Base-by-base conservation (phyloP, 495 filamentous ascomycete species). In the Collariella sp. region DNA sequence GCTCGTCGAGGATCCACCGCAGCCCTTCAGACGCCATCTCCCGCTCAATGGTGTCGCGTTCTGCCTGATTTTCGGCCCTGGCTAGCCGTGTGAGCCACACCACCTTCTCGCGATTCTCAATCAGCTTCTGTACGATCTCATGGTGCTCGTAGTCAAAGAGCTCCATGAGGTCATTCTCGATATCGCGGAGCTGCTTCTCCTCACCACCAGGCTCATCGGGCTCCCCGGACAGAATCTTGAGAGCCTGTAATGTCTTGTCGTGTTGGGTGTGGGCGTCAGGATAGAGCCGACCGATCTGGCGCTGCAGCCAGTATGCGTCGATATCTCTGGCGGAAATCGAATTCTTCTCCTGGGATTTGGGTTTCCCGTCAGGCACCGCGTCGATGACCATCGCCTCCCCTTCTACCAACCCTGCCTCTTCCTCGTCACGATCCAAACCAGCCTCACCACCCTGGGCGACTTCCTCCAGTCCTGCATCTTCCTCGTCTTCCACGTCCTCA, bases 91-190 rank as follows among this genome's bases (percentile, higher is more conserved):
- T 97, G 12, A 94, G 85, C 93, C 94, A 99, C 24, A 96, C 85
- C 54, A 97, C 80, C 71, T 90, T 94, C 59, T 93, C 85, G 9
- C 86, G 80, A 60, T 97, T 97, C 57, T 85, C 81, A 54, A 96
- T 87, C n/a, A 99, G 77, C 66, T 87, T 91, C 46, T 88, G 85
- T 26, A 97, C 93, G 40, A 96, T 79, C 42, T 96, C 91, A 49
- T 93, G 88, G 64, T 96, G 85, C 62, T 97, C 93, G 61, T 94
- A 99, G 61, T 97, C 91, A 57, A 99, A 95, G 0, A 97, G 80
- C 62, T 96, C 94, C 85, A 96, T 96, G 46, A 99, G 73, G 48
- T 97, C 94, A 64, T 99, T 99, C 66, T 99, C 93, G 56, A 96
- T 89, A 58, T 99, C 91, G 57, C 91, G 84, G 19, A 95, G 72